Conservation (phyloP, 2,329 filamentous ascomycete species). For the Aureobasidium leucospermi region DNA sequence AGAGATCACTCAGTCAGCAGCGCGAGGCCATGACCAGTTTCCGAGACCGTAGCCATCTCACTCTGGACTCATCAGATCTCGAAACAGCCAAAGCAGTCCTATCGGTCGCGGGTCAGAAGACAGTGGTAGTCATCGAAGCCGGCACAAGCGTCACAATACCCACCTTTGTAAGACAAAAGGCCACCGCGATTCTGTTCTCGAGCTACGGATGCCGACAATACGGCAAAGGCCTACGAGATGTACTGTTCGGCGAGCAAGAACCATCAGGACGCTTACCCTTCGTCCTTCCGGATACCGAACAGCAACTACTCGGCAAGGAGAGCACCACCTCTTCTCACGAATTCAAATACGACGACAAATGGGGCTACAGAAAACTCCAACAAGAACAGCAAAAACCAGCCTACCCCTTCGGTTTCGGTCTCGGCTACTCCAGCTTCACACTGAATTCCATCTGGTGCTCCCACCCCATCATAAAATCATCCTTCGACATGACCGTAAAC, state of each 20-base stretch:
- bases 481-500: not conserved
- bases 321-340: slow-evolving; percentile 20
- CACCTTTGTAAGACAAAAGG: not conserved
- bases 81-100: not conserved
- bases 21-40: not conserved
- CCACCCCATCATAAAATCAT: not conserved
- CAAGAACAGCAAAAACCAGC: slow-evolving; percentile 18
- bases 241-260: slow-evolving; percentile 16
- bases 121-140: slow-evolving; percentile 1
- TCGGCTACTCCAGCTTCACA: slow-evolving; percentile 5
- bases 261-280: slow-evolving; percentile 17
- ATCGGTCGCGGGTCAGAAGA: not conserved
- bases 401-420: slow-evolving; percentile 15
- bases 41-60: not conserved
- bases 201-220: slow-evolving; percentile 18
- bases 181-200: slow-evolving; percentile 8
- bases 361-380: slow-evolving; percentile 22
- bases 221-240: slow-evolving; percentile 17
- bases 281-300: slow-evolving; percentile 18
- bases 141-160: not conserved
- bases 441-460: slow-evolving; percentile 6
- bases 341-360: slow-evolving; percentile 16
- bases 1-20: not conserved
- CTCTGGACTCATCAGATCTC: not conserved
- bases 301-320: slow-evolving; percentile 20